Percentiles rank a stretch among this genome's conserved stretches.
Conservation (phyloP, 2,329 filamentous ascomycete species). For the Fusarium lateritium region DNA sequence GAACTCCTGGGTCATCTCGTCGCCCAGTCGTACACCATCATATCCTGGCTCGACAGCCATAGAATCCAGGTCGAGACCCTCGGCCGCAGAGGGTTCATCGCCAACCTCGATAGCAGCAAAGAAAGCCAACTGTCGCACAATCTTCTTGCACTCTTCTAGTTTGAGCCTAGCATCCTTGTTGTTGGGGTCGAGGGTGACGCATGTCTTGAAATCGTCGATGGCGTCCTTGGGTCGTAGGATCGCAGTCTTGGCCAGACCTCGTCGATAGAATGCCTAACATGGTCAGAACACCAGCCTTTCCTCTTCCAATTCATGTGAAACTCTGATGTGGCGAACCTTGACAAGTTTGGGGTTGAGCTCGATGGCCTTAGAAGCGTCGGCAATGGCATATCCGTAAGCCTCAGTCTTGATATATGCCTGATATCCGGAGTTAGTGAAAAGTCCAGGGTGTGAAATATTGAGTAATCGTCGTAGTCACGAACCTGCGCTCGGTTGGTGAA, state of each 20-base stretch:
- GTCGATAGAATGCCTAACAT: conserved; percentile 88
- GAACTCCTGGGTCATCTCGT: conserved; percentile 95
- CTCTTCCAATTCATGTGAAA: neutral
- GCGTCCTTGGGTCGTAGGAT: conserved; percentile 92
- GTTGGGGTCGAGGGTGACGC: conserved; percentile 86
- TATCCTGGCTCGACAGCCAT: conserved; percentile 88
- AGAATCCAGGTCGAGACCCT: conserved; percentile 88
- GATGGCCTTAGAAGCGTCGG: conserved; percentile 91
- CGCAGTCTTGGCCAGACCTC: conserved; percentile 91
- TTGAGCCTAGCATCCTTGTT: conserved; percentile 95
- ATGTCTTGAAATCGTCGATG: conserved; percentile 91
- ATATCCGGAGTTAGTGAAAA: conserved; percentile 3
- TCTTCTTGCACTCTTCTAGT: conserved; percentile 92
- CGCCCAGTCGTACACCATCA: conserved; percentile 83
- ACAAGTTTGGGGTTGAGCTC: conserved; percentile 89
- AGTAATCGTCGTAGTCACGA: conserved; percentile 51
- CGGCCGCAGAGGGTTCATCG: conserved; percentile 92
- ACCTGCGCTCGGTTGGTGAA: conserved; percentile 97
- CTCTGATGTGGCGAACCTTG: conserved; percentile 73
- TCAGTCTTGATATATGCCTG: conserved; percentile 96
- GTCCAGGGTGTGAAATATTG: conserved; percentile 49
- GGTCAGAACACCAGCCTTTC: conserved; percentile 18
- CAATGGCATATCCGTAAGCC: conserved; percentile 92
- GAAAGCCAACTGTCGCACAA: conserved; percentile 93
- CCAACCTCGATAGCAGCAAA: conserved; percentile 94